Percentiles rank a stretch among this genome's conserved stretches.
Conservation (phyloP, 2,329 filamentous ascomycete genomes). For the Macrophomina pseudophaseolina region DNA sequence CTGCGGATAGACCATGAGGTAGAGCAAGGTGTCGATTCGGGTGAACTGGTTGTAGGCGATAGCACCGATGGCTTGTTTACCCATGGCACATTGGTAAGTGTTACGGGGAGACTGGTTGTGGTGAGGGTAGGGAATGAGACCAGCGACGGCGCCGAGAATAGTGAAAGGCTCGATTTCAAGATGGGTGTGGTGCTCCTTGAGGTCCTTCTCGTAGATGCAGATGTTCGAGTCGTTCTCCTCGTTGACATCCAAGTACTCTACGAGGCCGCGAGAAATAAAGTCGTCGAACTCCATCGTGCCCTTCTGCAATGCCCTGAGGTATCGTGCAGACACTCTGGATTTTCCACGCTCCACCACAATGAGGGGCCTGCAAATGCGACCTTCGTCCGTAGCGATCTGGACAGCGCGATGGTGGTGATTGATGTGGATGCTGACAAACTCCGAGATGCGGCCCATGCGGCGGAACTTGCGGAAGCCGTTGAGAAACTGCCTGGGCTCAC, state of each 20-base stretch:
- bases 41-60: slow-evolving; percentile 99
- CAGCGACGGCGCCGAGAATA: slow-evolving; percentile 91
- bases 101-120: slow-evolving; percentile 99
- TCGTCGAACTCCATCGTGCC: slow-evolving; percentile 92
- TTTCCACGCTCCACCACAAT: slow-evolving; percentile 91
- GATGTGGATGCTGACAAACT: slow-evolving; percentile 95
- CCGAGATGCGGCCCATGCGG: slow-evolving; percentile 88
- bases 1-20: slow-evolving; percentile 96
- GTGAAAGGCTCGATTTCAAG: slow-evolving; percentile 98
- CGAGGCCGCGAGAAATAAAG: slow-evolving; percentile 84
- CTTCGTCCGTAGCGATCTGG: slow-evolving; percentile 96
- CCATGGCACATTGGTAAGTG: slow-evolving; percentile 99
- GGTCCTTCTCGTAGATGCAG: slow-evolving; percentile 84
- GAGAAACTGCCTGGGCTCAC: slow-evolving; percentile 84
- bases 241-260: slow-evolving; percentile 97
- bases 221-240: slow-evolving; percentile 98
- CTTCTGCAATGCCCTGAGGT: slow-evolving; percentile 80
- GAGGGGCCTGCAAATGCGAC: slow-evolving; percentile 91
- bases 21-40: slow-evolving; percentile 92
- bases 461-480: slow-evolving; percentile 84
- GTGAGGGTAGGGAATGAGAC: slow-evolving; percentile 95
- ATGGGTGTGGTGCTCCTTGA: slow-evolving; percentile 84
- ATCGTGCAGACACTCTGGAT: slow-evolving; percentile 77
- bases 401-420: slow-evolving; percentile 91
- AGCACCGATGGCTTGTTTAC: slow-evolving; percentile 98